Evolutionary conservation across 2,329 filamentous ascomycete species (phyloP).

Genomic region (Acephala macrosclerotiorum): DNA sequence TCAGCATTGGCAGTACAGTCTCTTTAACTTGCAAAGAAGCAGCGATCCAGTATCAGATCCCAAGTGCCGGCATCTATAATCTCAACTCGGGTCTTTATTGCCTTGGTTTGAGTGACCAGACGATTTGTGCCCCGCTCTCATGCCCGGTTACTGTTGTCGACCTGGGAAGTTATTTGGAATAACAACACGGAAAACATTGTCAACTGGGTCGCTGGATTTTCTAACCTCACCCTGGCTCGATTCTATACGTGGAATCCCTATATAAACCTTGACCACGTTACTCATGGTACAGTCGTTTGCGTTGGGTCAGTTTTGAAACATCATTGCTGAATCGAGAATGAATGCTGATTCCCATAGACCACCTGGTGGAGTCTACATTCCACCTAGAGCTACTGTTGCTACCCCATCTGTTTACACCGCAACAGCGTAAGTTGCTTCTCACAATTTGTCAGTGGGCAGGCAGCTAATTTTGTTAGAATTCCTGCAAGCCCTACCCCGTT

Average conservation of each 20-base stretch:
- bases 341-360: background rate
- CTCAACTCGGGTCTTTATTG: background rate
- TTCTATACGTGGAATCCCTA: background rate
- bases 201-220: background rate
- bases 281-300: background rate
- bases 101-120: background rate
- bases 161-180: background rate
- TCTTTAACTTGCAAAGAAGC: background rate
- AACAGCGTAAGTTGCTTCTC: background rate
- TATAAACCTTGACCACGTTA: background rate
- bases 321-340: background rate
- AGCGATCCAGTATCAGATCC: background rate
- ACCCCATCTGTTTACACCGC: background rate
- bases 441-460: background rate
- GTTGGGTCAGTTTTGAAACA: background rate
- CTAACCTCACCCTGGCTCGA: background rate
- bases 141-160: background rate
- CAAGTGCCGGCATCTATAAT: background rate
- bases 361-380: background rate
- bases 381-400: background rate
- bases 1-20: background rate
- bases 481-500: constrained; percentile 13
- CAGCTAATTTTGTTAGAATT: background rate
- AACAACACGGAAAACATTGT: background rate
- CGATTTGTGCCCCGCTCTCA: background rate